These are phyloP conservation scores for Bacidia gigantensis DNA, from an alignment of 495 filamentous ascomycete genomes.

Conservation along the genomic window DNA sequence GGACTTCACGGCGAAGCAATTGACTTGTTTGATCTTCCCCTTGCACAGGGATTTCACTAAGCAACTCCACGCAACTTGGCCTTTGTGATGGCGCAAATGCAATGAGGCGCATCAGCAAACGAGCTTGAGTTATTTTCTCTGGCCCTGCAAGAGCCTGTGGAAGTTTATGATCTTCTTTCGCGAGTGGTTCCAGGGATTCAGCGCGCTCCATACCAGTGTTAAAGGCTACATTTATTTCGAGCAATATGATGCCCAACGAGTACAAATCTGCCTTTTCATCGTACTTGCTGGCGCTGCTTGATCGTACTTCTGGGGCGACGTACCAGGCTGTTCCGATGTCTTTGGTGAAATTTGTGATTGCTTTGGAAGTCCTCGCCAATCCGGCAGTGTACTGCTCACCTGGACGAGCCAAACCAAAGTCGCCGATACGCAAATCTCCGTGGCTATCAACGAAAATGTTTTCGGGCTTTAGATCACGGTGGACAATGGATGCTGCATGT, in stretches of 20 bases:
- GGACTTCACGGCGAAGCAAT: conserved; percentile 63
- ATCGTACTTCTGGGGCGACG: conserved; percentile 81
- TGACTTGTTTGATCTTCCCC: conserved; percentile 86
- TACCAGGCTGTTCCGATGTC: conserved; percentile 94
- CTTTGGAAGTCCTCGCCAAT: neutral
- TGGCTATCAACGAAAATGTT: conserved; percentile 91
- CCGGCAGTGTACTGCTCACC: conserved; percentile 50
- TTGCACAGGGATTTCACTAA: conserved; percentile 74
- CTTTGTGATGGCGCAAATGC: conserved; percentile 68
- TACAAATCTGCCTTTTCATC: conserved; percentile 98
- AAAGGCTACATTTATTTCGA: conserved; percentile 85
- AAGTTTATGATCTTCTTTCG: conserved; percentile 51
- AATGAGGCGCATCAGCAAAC: conserved; percentile 67
- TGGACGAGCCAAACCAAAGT: conserved; percentile 88
- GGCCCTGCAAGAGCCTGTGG: conserved; percentile 62
- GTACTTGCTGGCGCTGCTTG: conserved; percentile 56
- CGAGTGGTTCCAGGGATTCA: conserved; percentile 53
- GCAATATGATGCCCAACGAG: conserved; percentile 92
- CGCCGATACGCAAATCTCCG: conserved; percentile 85
- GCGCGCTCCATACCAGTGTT: conserved; percentile 83
- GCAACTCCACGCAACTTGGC: conserved; percentile 71
- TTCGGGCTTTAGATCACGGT: conserved; percentile 94
- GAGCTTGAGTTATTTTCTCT: conserved; percentile 57
- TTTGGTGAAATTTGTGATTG: conserved; percentile 49
- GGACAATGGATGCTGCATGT: conserved; percentile 82